Base-by-base conservation (phyloP, 2,329 filamentous ascomycete genomes). In the Acrodontium crateriforme region DNA sequence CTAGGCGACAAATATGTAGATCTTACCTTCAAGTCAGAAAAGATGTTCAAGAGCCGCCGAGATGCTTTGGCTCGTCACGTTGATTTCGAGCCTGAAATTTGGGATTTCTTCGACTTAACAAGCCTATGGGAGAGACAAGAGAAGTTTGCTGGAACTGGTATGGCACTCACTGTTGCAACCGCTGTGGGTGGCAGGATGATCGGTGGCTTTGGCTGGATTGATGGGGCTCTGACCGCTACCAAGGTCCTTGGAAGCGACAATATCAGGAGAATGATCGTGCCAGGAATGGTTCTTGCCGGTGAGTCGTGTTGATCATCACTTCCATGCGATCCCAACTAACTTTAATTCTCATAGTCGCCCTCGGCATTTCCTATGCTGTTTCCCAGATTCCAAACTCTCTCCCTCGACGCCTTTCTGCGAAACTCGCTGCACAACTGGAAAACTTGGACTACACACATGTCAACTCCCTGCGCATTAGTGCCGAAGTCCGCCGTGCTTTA, bases 391-490 rank as follows among this genome's bases (percentile, higher is more conserved):
- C 89, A 12, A 71, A 78, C 29, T 89, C 87, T 1, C 72, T 98
- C 1, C 89, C 89, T 2, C 78, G 77, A 29, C 83, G 84, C 8
- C 71, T 98, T 5, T 78, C 78, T 22, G 68, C 68, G 47, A 95
- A 95, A 59, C 79, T 98, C 33, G 77, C 83, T 2, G 63, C 71
- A 17, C 81, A 84, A 45, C 74, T 98, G 19, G 62, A 70, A 6
- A 69, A 78, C 11, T 74, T 93, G 47, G 89, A 98, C 59, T 98
- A 95, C 50, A 81, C 89, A 1, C 89, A 98, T 55, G 60, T 71
- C 40, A 98, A 98, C 59, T 74, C 84, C 24, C 65, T 69, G 11
- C 80, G 89, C 29, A 91, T 98, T 46, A 77, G 81, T 13, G 68
- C 72, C 15, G 79, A 91, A 30, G 83, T 93, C 22, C 81, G 87